Evolutionary conservation across 1,284 basidiomycete species (phyloP).

Genomic region (Apiotrichum brassicae): DNA sequence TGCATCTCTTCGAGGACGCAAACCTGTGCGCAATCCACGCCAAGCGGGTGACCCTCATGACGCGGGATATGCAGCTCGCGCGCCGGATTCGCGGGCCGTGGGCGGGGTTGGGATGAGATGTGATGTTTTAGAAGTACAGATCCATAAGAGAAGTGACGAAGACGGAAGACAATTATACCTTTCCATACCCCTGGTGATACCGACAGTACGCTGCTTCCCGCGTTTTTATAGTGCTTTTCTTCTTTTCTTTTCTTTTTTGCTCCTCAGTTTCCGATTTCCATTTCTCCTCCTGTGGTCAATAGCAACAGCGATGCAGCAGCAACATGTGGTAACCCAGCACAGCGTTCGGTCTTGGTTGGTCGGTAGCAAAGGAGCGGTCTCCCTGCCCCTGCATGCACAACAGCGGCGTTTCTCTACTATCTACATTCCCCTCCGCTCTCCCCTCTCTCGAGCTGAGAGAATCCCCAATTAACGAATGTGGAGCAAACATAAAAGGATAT

Average conservation of each 20-base stretch:
- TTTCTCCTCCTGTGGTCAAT: too few relatives aligned
- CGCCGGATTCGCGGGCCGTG: slow-evolving; percentile 84
- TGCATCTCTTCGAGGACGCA: slow-evolving; percentile 92
- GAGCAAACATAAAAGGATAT: background rate
- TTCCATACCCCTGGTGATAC: too few relatives aligned
- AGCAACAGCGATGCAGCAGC: background rate
- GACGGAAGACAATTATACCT: too few relatives aligned
- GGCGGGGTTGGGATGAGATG: slow-evolving; percentile 49
- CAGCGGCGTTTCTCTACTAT: background rate
- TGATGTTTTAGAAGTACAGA: too few relatives aligned
- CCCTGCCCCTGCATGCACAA: background rate
- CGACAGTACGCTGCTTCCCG: too few relatives aligned
- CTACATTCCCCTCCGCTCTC: background rate
- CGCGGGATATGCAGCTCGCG: slow-evolving; percentile 91
- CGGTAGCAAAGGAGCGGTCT: too few relatives aligned
- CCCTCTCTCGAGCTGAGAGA: background rate
- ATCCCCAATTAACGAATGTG: background rate
- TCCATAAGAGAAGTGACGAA: too few relatives aligned
- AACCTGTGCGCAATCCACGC: slow-evolving; percentile 97
- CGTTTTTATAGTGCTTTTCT: too few relatives aligned
- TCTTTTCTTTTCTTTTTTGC: too few relatives aligned
- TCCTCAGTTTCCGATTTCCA: too few relatives aligned
- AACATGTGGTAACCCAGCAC: background rate
- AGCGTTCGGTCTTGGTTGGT: too few relatives aligned
- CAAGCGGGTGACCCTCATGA: slow-evolving; percentile 97